Conservation (phyloP, 1,284 basidiomycete species). For the Apiotrichum siamense region DNA sequence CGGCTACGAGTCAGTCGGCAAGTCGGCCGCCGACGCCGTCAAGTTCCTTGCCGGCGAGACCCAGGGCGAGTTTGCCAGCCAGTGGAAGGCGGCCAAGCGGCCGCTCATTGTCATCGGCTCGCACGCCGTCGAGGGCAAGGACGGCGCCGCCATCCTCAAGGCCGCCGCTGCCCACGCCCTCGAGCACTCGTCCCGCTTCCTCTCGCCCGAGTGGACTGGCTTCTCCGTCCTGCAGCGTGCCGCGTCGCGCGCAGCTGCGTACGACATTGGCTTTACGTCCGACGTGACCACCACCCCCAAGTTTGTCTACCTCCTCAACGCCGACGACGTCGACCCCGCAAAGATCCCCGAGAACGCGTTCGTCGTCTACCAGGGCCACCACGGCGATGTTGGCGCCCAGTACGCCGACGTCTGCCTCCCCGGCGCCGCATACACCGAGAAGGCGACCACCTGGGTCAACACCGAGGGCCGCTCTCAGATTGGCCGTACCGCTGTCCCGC, state of each 20-base stretch:
- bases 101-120: constrained; percentile 92
- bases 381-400: constrained; percentile 94
- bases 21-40: constrained; percentile 68
- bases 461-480: constrained; percentile 92
- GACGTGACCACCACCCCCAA: constrained; percentile 75
- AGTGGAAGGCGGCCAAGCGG: constrained; percentile 85
- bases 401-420: constrained; percentile 95
- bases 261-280: constrained; percentile 89
- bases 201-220: constrained; percentile 92
- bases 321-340: constrained; percentile 85
- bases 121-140: constrained; percentile 76
- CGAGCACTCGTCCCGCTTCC: constrained; percentile 64
- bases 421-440: constrained; percentile 93
- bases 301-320: constrained; percentile 95
- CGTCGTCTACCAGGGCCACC: constrained; percentile 98
- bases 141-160: constrained; percentile 74
- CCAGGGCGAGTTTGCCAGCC: constrained; percentile 62
- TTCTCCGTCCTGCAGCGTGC: constrained; percentile 84
- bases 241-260: constrained; percentile 90
- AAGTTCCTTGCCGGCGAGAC: constrained; percentile 69
- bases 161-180: constrained; percentile 75
- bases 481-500: constrained; percentile 86
- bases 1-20: constrained; percentile 85
- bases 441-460: constrained; percentile 91
- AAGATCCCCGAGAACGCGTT: constrained; percentile 92